Base-by-base conservation (phyloP, 768 basidiomycete species). In the Rhodotorula babjevae region DNA sequence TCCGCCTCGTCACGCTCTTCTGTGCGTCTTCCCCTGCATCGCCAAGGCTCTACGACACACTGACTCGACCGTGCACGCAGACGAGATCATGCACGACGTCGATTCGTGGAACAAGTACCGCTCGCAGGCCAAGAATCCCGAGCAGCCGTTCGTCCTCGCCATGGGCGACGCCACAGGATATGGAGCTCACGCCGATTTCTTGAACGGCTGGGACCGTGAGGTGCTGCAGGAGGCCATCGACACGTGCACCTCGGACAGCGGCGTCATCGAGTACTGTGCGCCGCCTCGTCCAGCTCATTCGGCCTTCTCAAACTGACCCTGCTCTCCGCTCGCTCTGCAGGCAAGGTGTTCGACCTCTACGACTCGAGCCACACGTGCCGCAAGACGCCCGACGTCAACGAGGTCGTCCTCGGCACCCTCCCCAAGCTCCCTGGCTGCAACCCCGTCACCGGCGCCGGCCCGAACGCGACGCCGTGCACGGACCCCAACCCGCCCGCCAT, bases 231-330 rank as follows among this genome's bases (percentile, higher is more conserved):
- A 60, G 27, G 78, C 78, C 0, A 73, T 77, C 65, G 67, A 77
- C 63, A 73, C 69, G 2, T 79, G 78, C 72, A 79, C 75, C 9
- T 44, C 36, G 31, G 72, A 71, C 44, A 69, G 65, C 0, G 78
- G 78, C 11, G 60, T 74, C 16, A 79, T 77, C 60, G 75, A 79
- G 40, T 67, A 79, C 50, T 79, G 74, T 65, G 42, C 27, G 72
- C 56, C 42, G 27, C 23, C 46, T n/a, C 7, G 5, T 42, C 12
- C 9, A 21, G 15, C 40, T 19, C 31, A 12, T 7, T 29, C 42
- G 2, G 25, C 10, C 44, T 36, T 6, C 6, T 8, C 63, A 18
- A 31, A 7, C 67, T 55, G 55, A 53, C 56, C 15, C 19, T 8
- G 0, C 62, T 3, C 47, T 3, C 14, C n/a, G n/a, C n/a, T n/a